phyloP scores from a whole-genome alignment of 1,284 basidiomycete genomes.

The Heterobasidion irregulare region DNA sequence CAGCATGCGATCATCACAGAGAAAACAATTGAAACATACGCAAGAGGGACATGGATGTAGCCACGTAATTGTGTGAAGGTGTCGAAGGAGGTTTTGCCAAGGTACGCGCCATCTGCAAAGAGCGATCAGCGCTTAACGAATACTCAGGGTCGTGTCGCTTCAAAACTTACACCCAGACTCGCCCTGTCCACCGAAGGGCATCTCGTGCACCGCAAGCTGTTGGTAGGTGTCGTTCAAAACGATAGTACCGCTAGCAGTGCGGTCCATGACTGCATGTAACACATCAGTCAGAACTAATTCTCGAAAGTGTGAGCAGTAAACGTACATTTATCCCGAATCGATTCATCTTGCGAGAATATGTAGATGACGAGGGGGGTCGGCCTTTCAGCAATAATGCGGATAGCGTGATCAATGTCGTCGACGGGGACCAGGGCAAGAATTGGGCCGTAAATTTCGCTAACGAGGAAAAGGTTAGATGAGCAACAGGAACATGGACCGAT shows the following conservation, averaged over 20 bases:
- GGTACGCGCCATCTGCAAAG: constrained; percentile 18
- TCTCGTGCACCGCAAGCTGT: constrained; percentile 17
- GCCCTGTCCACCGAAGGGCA: constrained; percentile 21
- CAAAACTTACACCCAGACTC: constrained; percentile 20
- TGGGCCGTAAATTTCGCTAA: constrained; percentile 39
- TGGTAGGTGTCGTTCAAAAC: constrained; percentile 21
- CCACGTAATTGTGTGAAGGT: constrained; percentile 21
- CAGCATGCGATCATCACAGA: neutral
- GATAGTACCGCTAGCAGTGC: constrained; percentile 19
- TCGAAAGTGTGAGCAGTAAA: constrained; percentile 20
- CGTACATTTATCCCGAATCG: constrained; percentile 21
- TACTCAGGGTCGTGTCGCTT: no score
- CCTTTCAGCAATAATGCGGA: constrained; percentile 25
- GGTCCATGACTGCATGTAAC: constrained; percentile 14
- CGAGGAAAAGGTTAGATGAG: neutral
- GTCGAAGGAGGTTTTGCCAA: constrained; percentile 21
- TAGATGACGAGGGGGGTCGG: constrained; percentile 34
- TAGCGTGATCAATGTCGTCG: constrained; percentile 28
- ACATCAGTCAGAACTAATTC: neutral
- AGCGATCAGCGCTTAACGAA: neutral
- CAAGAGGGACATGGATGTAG: constrained; percentile 20
- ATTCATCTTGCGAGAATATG: constrained; percentile 25
- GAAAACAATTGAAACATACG: constrained; percentile 3
- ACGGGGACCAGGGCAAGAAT: constrained; percentile 40
- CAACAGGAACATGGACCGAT: neutral